Conservation (phyloP, 2,329 filamentous ascomycete genomes). For the Sporothrix brunneoviolacea region DNA sequence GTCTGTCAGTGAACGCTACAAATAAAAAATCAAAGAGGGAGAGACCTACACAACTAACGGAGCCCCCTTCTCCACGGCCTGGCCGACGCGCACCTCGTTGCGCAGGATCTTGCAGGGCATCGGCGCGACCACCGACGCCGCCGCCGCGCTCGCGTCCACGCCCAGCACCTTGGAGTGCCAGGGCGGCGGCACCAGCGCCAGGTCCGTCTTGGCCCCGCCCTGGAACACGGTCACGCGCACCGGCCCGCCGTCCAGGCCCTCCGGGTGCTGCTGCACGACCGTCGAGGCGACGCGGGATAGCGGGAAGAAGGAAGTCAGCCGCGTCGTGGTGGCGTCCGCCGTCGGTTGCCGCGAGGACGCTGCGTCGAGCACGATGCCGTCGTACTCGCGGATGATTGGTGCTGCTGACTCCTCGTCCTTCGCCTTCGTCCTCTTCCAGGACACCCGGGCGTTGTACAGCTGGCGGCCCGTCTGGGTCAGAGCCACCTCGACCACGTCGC, state of each 20-base stretch:
- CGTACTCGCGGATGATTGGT: constrained; percentile 30
- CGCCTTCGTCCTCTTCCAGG: constrained; percentile 27
- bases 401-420: neutral
- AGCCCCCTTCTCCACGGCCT: constrained; percentile 76
- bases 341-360: constrained; percentile 16
- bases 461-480: constrained; percentile 42
- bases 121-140: constrained; percentile 79
- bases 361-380: constrained; percentile 39
- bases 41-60: constrained; percentile 84
- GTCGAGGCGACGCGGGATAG: constrained; percentile 73
- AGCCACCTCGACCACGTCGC: constrained; percentile 49
- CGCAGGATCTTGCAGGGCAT: constrained; percentile 97
- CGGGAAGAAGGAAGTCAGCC: constrained; percentile 70
- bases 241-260: constrained; percentile 23
- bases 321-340: constrained; percentile 22
- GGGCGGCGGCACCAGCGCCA: constrained; percentile 53
- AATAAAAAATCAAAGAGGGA: too few relatives aligned
- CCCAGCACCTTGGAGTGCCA: constrained; percentile 89
- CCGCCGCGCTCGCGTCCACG: constrained; percentile 57
- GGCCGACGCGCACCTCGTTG: constrained; percentile 78
- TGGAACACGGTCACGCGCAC: constrained; percentile 73
- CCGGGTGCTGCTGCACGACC: constrained; percentile 51
- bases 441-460: constrained; percentile 41
- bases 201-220: constrained; percentile 52
- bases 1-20: too few relatives aligned